These are phyloP conservation scores for Colletotrichum tanaceti DNA, from an alignment of 2,329 filamentous ascomycete species.

Conservation along the genomic window DNA sequence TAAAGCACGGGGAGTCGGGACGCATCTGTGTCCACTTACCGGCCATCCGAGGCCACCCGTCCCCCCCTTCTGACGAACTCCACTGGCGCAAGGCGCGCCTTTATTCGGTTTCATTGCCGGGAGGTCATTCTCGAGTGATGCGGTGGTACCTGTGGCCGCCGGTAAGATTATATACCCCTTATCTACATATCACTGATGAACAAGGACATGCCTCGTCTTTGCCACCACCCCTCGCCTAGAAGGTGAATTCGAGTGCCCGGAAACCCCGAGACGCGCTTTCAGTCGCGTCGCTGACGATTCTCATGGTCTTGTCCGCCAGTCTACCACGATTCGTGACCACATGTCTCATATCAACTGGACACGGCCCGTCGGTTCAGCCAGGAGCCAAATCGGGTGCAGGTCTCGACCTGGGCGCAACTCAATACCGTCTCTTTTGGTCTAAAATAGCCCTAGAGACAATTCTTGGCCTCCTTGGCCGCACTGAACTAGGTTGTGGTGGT, in stretches of 20 bases:
- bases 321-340: neutral
- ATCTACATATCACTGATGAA: too few relatives aligned
- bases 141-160: neutral
- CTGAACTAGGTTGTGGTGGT: neutral
- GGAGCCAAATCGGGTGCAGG: neutral
- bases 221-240: accelerated
- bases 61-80: neutral
- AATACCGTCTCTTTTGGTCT: neutral
- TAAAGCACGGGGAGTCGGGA: neutral
- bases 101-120: too few relatives aligned
- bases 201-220: too few relatives aligned
- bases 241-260: too few relatives aligned
- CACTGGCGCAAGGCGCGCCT: neutral
- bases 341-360: neutral
- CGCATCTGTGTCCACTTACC: neutral
- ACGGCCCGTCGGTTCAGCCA: neutral
- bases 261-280: too few relatives aligned
- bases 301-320: neutral
- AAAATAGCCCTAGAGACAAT: neutral
- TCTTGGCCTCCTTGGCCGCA: neutral
- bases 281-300: neutral
- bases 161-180: too few relatives aligned
- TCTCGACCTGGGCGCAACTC: neutral
- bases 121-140: neutral
- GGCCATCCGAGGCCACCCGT: neutral